Percentiles rank a stretch among this genome's conserved stretches.
phyloP scores from a whole-genome alignment of 1,284 basidiomycete species.

The Boletus sp. region DNA sequence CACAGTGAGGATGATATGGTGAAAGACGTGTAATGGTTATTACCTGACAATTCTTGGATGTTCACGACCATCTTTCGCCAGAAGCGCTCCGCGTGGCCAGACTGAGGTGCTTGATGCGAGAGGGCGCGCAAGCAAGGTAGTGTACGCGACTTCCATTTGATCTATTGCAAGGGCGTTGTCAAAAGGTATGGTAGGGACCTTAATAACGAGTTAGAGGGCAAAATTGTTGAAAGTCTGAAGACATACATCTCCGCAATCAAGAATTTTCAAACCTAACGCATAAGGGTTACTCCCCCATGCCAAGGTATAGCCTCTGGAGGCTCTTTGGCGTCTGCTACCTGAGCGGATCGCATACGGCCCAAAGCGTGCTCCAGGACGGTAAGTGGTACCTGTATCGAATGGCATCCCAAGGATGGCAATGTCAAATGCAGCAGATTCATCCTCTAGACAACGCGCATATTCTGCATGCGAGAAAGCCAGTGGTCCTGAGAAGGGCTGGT shows the following conservation, averaged over 20 bases:
- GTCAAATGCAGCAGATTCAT: constrained; percentile 54
- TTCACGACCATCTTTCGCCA: constrained; percentile 51
- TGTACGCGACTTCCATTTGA: constrained; percentile 76
- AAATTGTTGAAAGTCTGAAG: background rate
- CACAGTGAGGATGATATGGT: background rate
- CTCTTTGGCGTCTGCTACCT: constrained; percentile 65
- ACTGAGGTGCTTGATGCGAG: constrained; percentile 35
- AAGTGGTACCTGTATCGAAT: constrained; percentile 72
- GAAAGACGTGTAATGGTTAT: constrained; percentile 5
- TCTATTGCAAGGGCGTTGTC: constrained; percentile 74
- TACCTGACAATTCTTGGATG: constrained; percentile 70
- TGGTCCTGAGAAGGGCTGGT: constrained; percentile 68
- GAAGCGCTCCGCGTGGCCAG: constrained; percentile 25
- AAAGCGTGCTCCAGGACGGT: constrained; percentile 75
- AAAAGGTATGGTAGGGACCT: constrained; percentile 69
- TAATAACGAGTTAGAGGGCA: background rate
- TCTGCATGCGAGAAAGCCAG: constrained; percentile 70
- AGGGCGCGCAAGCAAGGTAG: constrained; percentile 57
- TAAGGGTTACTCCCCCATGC: constrained; percentile 71
- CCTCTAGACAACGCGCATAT: constrained; percentile 67
- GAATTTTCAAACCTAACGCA: constrained; percentile 48
- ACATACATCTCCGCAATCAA: constrained; percentile 78
- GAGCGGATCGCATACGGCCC: constrained; percentile 79
- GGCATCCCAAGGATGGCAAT: constrained; percentile 78
- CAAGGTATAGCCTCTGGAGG: constrained; percentile 55